Evolutionary conservation across 129 eudicot species (phyloP).

Genomic region (Mikania micrantha): DNA sequence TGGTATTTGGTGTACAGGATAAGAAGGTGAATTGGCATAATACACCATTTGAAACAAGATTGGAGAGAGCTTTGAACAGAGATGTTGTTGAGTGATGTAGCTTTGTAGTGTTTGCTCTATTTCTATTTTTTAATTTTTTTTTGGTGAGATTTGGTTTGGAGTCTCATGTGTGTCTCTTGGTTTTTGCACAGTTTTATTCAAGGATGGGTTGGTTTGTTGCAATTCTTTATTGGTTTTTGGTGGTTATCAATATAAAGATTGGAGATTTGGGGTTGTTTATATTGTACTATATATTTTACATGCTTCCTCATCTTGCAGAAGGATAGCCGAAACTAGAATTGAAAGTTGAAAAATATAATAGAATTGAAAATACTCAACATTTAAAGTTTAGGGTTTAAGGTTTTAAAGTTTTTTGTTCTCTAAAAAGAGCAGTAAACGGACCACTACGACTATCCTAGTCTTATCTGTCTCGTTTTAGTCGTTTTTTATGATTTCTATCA

Average conservation of each 20-base stretch:
- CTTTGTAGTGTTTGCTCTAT: constrained; percentile 17
- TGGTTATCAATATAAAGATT: constrained; percentile 22
- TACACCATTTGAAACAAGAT: constrained; percentile 71
- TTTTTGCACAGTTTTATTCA: constrained; percentile 1
- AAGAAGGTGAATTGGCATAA: constrained; percentile 82
- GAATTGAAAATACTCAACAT: too few relatives aligned
- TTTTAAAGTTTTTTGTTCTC: too few relatives aligned
- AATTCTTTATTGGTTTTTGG: constrained; percentile 34
- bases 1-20: constrained; percentile 50
- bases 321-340: neutral
- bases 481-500: too few relatives aligned
- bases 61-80: constrained; percentile 80
- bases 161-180: neutral
- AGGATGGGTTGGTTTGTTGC: constrained; percentile 21
- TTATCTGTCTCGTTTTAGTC: too few relatives aligned
- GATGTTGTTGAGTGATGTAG: constrained; percentile 29
- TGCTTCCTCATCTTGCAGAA: neutral
- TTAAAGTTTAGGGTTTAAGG: too few relatives aligned
- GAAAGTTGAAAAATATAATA: too few relatives aligned
- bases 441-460: too few relatives aligned
- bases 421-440: too few relatives aligned
- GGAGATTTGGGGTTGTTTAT: too few relatives aligned
- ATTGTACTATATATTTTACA: neutral
- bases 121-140: neutral
- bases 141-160: neutral